A percentile compares a stretch with the other conserved stretches of the same genome.
These are phyloP conservation scores for Saccharomyces eubayanus DNA, from an alignment of 805 yeast species.

Conservation along the genomic window DNA sequence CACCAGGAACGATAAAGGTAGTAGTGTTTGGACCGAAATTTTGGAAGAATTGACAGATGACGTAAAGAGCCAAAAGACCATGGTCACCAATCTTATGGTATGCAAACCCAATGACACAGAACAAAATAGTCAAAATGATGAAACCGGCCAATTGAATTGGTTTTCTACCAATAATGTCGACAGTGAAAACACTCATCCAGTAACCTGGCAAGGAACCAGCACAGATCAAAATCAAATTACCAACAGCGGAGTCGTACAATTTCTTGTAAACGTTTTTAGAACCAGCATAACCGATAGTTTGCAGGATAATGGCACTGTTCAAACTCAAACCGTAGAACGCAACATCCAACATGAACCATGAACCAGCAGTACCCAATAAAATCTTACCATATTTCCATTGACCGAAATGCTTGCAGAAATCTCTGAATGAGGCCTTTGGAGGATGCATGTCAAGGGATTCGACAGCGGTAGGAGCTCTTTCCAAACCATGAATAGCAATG, in stretches of 20 bases:
- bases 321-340: conserved; percentile 86
- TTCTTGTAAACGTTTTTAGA: conserved; percentile 59
- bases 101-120: conserved; percentile 78
- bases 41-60: conserved; percentile 77
- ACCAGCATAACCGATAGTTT: conserved; percentile 78
- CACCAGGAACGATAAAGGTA: conserved; percentile 87
- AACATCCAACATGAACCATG: conserved; percentile 86
- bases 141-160: conserved; percentile 75
- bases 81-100: conserved; percentile 59
- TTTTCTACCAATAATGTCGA: conserved; percentile 79
- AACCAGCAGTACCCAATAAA: conserved; percentile 80
- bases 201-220: conserved; percentile 95
- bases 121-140: conserved; percentile 56
- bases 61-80: conserved; percentile 69
- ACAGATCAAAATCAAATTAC: conserved; percentile 85
- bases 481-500: neutral
- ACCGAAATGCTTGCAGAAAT: conserved; percentile 63
- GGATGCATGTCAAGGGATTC: conserved; percentile 32
- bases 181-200: conserved; percentile 74
- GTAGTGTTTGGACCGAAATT: conserved; percentile 93
- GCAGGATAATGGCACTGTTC: conserved; percentile 70
- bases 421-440: conserved; percentile 74
- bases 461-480: conserved; percentile 42
- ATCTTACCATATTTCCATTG: conserved; percentile 86
- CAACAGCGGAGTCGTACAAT: conserved; percentile 74